phyloP scores from a whole-genome alignment of 2,329 filamentous ascomycete species.

The Penicillium expansum region DNA sequence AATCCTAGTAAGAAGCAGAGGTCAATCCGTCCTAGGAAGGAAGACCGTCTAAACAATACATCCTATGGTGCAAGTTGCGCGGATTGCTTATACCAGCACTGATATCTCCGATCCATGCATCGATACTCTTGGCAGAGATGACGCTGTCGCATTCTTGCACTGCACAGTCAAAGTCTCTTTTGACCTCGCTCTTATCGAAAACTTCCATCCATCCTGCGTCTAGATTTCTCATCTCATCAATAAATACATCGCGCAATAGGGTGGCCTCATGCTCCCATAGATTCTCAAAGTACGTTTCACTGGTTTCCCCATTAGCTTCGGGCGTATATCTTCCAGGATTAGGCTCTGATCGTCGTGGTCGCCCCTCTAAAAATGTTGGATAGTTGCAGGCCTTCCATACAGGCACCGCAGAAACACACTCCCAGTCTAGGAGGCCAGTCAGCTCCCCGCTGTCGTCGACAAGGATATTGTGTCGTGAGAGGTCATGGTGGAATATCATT shows the following conservation, averaged over 20 bases:
- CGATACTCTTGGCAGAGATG: not conserved
- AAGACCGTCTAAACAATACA: no score
- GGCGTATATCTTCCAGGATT: slow-evolving; percentile 2
- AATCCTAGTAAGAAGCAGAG: no score
- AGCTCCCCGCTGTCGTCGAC: slow-evolving; percentile 16
- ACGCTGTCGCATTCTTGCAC: not conserved
- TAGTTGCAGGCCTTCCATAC: slow-evolving; percentile 17
- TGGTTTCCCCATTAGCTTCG: not conserved
- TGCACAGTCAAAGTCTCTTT: slow-evolving; percentile 18
- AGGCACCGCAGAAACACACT: slow-evolving; percentile 20
- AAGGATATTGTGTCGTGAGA: slow-evolving; percentile 17
- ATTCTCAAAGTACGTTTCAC: slow-evolving; percentile 16
- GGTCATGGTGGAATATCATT: slow-evolving; percentile 14
- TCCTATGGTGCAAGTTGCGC: no score
- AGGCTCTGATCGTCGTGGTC: slow-evolving; percentile 3
- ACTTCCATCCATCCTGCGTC: not conserved
- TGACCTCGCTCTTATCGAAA: not conserved
- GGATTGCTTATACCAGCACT: not conserved
- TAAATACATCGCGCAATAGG: slow-evolving; percentile 14
- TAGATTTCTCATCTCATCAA: slow-evolving; percentile 14
- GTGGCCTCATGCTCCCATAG: slow-evolving; percentile 16
- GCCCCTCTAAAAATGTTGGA: slow-evolving; percentile 9
- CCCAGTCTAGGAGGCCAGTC: slow-evolving; percentile 17
- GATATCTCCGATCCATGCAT: not conserved
- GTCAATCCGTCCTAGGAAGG: no score